phyloP scores from a whole-genome alignment of 2,329 filamentous ascomycete species.

The Colletotrichum endophyticum region DNA sequence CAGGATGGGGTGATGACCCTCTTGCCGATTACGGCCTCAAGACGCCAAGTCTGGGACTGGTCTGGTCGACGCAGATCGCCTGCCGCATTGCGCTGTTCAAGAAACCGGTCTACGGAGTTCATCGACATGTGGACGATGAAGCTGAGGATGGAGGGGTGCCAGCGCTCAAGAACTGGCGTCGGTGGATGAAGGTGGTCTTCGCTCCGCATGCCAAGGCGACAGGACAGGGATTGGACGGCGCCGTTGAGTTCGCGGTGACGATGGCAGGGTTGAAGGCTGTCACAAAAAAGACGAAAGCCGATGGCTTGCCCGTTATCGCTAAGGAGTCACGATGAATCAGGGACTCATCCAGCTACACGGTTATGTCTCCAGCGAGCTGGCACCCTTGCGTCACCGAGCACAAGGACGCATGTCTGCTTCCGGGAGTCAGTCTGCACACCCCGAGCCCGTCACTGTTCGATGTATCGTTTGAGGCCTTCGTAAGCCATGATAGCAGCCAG shows the following conservation, averaged over 20 bases:
- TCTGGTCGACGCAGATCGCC: constrained; percentile 90
- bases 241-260: constrained; percentile 77
- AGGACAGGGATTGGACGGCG: constrained; percentile 51
- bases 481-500: neutral
- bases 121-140: constrained; percentile 38
- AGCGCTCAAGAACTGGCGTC: constrained; percentile 65
- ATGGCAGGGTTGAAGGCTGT: constrained; percentile 63
- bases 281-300: constrained; percentile 16
- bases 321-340: neutral
- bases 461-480: neutral
- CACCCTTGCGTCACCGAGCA: neutral
- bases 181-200: constrained; percentile 91
- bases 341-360: neutral
- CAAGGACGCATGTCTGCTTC: neutral
- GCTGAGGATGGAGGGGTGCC: constrained; percentile 45
- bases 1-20: constrained; percentile 85
- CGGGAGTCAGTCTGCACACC: neutral
- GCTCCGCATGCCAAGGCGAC: constrained; percentile 72
- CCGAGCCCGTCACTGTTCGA: neutral
- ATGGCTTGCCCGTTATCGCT: neutral
- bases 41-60: constrained; percentile 84
- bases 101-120: constrained; percentile 57
- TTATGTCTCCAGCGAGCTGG: neutral
- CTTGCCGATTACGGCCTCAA: constrained; percentile 62
- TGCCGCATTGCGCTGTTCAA: constrained; percentile 84